Base-by-base conservation (phyloP, 331 rosid species). In the Cydonia oblonga region DNA sequence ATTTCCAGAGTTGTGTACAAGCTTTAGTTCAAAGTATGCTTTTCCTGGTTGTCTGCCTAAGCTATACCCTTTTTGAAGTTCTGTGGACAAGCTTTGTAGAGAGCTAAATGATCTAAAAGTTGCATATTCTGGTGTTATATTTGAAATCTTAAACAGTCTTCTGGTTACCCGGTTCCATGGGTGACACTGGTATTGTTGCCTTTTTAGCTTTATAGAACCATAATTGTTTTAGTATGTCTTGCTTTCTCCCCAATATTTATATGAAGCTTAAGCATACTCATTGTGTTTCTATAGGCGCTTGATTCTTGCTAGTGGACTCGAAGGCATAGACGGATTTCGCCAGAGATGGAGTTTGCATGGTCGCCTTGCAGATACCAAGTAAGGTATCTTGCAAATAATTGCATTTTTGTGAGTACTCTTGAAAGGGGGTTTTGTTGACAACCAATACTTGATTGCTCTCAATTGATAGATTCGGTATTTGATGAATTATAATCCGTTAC, bases 301-400 rank as follows among this genome's bases (percentile, higher is more conserved):
- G 70, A 93, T 91, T 87, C 98, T 91, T 82, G 97, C 98, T 65
- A 91, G 93, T 78, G 98, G 97, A 68, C 51, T 82, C 26, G 89
- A 86, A 79, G 97, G 98, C 69, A 71, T 89, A 24, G 97, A 89
- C 32, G 92, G 97, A 71, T 91, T 95, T 78, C 92, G 91, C 79
- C 90, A 91, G 79, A 80, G 96, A 68, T 93, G 97, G 98, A 89
- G 97, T 80, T 88, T 89, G 73, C 97, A 89, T 23, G 98, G 97
- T 76, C 91, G 92, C 72, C 90, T 91, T 77, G 81, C 91, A 15
- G 96, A 91, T 73, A 75, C 97, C 80, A 89, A 87, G 97, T 93
- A 89, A 24, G 76, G 65, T 38, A 76, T 71, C 54, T 69, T 69
- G 51, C 72, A 54, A 72, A 60, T 83, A 38, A 19, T 73, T 78